These are phyloP conservation scores for Penicillium brasilianum DNA, from an alignment of 2,329 filamentous ascomycete genomes.

Conservation along the genomic window DNA sequence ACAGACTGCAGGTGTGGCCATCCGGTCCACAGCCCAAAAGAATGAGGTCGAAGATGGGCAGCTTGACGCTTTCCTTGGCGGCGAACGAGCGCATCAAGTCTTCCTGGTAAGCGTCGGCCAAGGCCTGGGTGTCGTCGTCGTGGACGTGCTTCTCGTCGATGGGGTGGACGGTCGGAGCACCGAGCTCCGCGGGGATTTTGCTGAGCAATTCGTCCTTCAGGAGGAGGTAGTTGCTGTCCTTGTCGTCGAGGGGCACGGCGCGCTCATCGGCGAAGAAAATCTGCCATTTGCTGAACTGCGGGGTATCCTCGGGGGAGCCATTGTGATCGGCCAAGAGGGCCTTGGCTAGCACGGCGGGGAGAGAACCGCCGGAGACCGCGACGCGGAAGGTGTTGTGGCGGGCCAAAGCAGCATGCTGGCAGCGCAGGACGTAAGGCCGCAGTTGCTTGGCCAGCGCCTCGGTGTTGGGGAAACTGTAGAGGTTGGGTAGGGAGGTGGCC, in stretches of 20 bases:
- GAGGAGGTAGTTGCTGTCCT: slow-evolving; percentile 91
- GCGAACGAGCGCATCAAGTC: slow-evolving; percentile 84
- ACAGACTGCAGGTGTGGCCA: slow-evolving; percentile 95
- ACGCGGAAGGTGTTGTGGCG: slow-evolving; percentile 89
- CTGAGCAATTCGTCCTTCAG: slow-evolving; percentile 86
- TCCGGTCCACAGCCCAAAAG: slow-evolving; percentile 94
- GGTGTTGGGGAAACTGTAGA: slow-evolving; percentile 78
- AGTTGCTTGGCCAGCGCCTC: slow-evolving; percentile 76
- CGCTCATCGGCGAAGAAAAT: slow-evolving; percentile 99
- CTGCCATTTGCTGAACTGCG: slow-evolving; percentile 88
- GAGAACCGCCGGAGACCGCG: slow-evolving; percentile 89
- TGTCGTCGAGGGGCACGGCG: slow-evolving; percentile 86
- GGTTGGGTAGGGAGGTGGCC: slow-evolving; percentile 56
- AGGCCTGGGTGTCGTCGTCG: slow-evolving; percentile 85
- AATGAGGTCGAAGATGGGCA: slow-evolving; percentile 93
- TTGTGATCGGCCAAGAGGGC: slow-evolving; percentile 70
- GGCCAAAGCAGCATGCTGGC: slow-evolving; percentile 76
- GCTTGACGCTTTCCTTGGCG: slow-evolving; percentile 87
- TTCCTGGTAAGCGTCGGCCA: slow-evolving; percentile 93
- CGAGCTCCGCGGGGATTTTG: slow-evolving; percentile 74
- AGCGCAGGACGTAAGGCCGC: slow-evolving; percentile 79
- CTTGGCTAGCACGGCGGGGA: slow-evolving; percentile 84
- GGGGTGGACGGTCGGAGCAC: slow-evolving; percentile 74
- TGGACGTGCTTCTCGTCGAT: slow-evolving; percentile 71
- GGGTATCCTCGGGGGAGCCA: slow-evolving; percentile 61